These are phyloP conservation scores for Rhodofomes roseus DNA, from an alignment of 1,284 basidiomycete species.

Conservation along the genomic window DNA sequence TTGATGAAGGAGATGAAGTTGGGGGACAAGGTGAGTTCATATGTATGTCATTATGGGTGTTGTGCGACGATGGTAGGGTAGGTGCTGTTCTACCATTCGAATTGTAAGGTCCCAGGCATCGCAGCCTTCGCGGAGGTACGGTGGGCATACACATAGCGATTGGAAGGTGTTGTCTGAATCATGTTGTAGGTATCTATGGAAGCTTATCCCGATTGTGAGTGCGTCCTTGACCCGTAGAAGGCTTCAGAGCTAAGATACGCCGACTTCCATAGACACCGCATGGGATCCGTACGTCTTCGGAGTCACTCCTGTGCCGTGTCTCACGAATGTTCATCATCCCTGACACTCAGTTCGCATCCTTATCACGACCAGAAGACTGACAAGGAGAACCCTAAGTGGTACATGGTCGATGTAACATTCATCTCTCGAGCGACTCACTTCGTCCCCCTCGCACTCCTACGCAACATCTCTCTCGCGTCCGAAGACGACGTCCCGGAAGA, in stretches of 20 bases:
- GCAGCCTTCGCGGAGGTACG: slow-evolving; percentile 79
- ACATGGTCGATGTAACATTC: slow-evolving; percentile 86
- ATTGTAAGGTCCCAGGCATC: slow-evolving; percentile 89
- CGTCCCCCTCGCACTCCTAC: slow-evolving; percentile 77
- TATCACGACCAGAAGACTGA: slow-evolving; percentile 91
- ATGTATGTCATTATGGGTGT: background rate
- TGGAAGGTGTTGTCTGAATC: background rate
- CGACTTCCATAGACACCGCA: slow-evolving; percentile 64
- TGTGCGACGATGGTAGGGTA: slow-evolving; percentile 8
- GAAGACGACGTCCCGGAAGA: slow-evolving; percentile 41
- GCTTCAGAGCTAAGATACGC: slow-evolving; percentile 12
- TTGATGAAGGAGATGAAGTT: slow-evolving; percentile 89
- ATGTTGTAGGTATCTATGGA: slow-evolving; percentile 65
- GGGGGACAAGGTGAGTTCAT: slow-evolving; percentile 67
- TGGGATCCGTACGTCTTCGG: slow-evolving; percentile 72
- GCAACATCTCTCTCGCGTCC: slow-evolving; percentile 48
- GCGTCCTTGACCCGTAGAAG: slow-evolving; percentile 4
- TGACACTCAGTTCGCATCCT: slow-evolving; percentile 62
- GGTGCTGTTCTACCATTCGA: slow-evolving; percentile 85
- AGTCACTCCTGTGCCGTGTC: background rate
- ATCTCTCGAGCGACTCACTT: slow-evolving; percentile 65
- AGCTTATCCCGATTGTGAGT: slow-evolving; percentile 86
- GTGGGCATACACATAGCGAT: background rate
- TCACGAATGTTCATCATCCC: slow-evolving; percentile 1
- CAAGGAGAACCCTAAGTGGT: slow-evolving; percentile 81